Percentiles rank a stretch among this genome's conserved stretches.
Evolutionary conservation across 352 stramenopile species (phyloP).

Genomic region (Globisporangium solare): DNA sequence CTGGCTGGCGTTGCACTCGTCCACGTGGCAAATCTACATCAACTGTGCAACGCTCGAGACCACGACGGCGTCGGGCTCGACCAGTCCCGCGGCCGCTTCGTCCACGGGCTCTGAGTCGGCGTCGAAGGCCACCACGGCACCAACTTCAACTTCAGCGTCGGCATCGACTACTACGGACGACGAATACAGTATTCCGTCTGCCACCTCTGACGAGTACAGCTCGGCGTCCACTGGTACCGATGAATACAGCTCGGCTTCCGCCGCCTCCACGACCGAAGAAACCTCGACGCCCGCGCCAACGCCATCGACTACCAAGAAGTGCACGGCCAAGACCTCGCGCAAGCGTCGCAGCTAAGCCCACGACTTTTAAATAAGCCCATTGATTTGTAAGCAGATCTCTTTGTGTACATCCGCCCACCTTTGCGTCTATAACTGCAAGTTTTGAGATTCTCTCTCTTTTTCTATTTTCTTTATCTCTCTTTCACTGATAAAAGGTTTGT

Average conservation of each 20-base stretch:
- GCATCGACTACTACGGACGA: background rate
- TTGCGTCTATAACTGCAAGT: no score
- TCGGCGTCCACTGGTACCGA: background rate
- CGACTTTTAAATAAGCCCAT: no score
- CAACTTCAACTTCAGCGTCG: background rate
- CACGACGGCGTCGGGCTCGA: conserved; percentile 1
- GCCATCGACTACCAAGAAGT: conserved; percentile 10
- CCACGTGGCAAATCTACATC: conserved; percentile 21
- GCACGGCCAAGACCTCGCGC: conserved; percentile 1
- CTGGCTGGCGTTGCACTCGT: conserved; percentile 21
- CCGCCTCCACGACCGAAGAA: background rate
- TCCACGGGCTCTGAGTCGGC: conserved; percentile 1
- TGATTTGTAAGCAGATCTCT: no score
- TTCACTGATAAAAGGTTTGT: no score
- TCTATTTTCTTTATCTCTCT: no score
- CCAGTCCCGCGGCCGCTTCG: conserved; percentile 7
- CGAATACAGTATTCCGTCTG: conserved; percentile 5
- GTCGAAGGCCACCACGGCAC: conserved; percentile 5
- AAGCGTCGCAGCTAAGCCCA: conserved; percentile 1
- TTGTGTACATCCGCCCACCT: no score
- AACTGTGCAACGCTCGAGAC: conserved; percentile 15
- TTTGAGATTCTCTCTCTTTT: no score
- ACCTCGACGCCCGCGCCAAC: conserved; percentile 11
- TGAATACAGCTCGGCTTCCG: background rate
- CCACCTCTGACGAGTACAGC: conserved; percentile 4